Conservation (phyloP, 768 basidiomycete genomes). For the Naganishia onofrii region DNA sequence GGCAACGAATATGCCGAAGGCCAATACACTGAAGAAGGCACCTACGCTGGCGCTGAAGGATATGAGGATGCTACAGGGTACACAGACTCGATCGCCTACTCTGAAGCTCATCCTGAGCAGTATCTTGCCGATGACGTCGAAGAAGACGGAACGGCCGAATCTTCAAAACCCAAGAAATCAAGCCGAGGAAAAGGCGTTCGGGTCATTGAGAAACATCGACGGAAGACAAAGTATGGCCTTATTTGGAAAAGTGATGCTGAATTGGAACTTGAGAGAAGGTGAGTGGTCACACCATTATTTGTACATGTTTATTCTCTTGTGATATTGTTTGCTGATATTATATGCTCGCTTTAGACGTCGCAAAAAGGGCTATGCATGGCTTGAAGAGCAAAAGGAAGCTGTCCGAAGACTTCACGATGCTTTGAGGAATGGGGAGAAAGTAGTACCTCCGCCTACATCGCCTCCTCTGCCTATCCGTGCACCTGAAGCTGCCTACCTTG, state of each 20-base stretch:
- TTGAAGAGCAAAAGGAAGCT: slow-evolving; percentile 24
- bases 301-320: not conserved
- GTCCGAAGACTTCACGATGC: slow-evolving; percentile 25
- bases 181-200: slow-evolving; percentile 18
- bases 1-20: slow-evolving; percentile 11
- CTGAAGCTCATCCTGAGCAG: slow-evolving; percentile 8
- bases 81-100: not conserved
- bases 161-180: not conserved
- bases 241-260: slow-evolving; percentile 24
- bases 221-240: slow-evolving; percentile 25
- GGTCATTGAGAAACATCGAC: slow-evolving; percentile 25
- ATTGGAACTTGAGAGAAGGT: slow-evolving; percentile 23
- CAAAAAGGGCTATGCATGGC: slow-evolving; percentile 22
- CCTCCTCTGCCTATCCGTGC: slow-evolving; percentile 23
- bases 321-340: not conserved
- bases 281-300: not conserved
- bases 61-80: not conserved
- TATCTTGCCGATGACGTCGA: not conserved
- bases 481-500: slow-evolving; percentile 18
- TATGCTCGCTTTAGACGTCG: slow-evolving; percentile 12
- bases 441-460: slow-evolving; percentile 14
- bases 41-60: not conserved
- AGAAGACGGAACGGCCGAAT: not conserved
- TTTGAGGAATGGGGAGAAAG: slow-evolving; percentile 18
- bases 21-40: not conserved